Evolutionary conservation across 805 yeast species (phyloP).

Genomic region (Wickerhamiella nectarea): DNA sequence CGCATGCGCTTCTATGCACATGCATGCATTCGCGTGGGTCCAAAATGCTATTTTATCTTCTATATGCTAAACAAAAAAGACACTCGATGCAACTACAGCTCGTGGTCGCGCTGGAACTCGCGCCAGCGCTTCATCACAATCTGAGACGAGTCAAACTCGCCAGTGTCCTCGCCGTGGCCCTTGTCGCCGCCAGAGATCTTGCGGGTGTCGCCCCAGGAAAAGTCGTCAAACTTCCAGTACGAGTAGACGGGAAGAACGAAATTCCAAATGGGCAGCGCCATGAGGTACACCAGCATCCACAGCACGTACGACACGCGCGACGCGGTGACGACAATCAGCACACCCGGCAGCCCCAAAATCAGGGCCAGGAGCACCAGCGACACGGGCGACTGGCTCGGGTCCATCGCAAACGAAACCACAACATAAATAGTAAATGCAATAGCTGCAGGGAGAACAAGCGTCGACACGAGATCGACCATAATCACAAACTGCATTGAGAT

Average conservation of each 20-base stretch:
- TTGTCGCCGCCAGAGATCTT: constrained; percentile 57
- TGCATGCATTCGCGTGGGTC: too few species aligned
- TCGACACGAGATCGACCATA: constrained; percentile 70
- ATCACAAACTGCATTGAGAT: constrained; percentile 91
- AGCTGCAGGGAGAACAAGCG: constrained; percentile 80
- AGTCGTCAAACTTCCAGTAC: constrained; percentile 90
- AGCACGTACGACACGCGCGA: constrained; percentile 55
- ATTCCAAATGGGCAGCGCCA: constrained; percentile 90
- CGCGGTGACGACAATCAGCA: constrained; percentile 67
- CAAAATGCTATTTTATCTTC: too few species aligned
- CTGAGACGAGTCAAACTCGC: constrained; percentile 81
- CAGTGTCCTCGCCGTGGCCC: constrained; percentile 55
- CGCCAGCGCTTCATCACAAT: constrained; percentile 91
- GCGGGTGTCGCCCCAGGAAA: constrained; percentile 93
- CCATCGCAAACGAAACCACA: constrained; percentile 51
- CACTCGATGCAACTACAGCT: constrained; percentile 30
- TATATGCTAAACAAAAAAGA: too few species aligned
- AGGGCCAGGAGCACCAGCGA: constrained; percentile 64
- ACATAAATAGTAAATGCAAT: constrained; percentile 72
- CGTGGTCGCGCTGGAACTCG: constrained; percentile 77
- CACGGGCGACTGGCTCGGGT: constrained; percentile 62
- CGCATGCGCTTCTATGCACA: too few species aligned
- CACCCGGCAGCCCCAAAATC: constrained; percentile 76
- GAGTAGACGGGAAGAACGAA: constrained; percentile 76
- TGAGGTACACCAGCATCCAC: constrained; percentile 66